Evolutionary conservation across 2,329 filamentous ascomycete species (phyloP).

Genomic region (Beauveria sp.): DNA sequence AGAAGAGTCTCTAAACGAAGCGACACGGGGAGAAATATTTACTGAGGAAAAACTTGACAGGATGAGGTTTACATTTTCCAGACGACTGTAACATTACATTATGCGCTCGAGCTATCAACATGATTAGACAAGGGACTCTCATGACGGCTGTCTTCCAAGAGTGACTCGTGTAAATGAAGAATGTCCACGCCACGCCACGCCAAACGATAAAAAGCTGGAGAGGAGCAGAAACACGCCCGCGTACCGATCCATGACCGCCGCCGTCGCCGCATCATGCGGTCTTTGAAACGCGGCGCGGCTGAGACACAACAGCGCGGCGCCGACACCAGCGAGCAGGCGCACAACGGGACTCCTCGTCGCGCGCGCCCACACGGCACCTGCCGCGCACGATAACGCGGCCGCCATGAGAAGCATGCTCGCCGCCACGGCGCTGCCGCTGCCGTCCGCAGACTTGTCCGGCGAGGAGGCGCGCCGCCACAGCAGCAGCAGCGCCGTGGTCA

Average conservation of each 20-base stretch:
- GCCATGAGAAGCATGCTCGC: constrained; percentile 1
- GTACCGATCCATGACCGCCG: not conserved
- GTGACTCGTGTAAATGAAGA: not conserved
- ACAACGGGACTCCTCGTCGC: not conserved
- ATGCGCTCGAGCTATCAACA: not conserved
- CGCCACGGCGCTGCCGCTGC: constrained; percentile 15
- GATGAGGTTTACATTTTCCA: not conserved
- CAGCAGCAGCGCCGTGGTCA: constrained; percentile 47
- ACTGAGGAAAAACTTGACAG: no score
- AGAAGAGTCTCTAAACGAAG: constrained; percentile 22
- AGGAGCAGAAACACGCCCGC: not conserved
- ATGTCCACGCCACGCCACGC: not conserved
- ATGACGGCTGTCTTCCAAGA: not conserved
- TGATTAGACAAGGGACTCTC: not conserved
- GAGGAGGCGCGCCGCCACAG: not conserved
- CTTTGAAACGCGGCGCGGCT: not conserved
- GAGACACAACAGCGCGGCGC: not conserved
- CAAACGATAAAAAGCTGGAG: not conserved
- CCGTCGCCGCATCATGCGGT: not conserved
- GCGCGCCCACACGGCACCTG: not conserved
- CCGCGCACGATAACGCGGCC: not conserved
- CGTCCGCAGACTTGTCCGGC: not conserved
- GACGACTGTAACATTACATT: not conserved
- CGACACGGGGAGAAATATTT: not conserved
- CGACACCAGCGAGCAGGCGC: not conserved